Base-by-base conservation (phyloP, 306 rosid species). In the Ochetophila trinervis region DNA sequence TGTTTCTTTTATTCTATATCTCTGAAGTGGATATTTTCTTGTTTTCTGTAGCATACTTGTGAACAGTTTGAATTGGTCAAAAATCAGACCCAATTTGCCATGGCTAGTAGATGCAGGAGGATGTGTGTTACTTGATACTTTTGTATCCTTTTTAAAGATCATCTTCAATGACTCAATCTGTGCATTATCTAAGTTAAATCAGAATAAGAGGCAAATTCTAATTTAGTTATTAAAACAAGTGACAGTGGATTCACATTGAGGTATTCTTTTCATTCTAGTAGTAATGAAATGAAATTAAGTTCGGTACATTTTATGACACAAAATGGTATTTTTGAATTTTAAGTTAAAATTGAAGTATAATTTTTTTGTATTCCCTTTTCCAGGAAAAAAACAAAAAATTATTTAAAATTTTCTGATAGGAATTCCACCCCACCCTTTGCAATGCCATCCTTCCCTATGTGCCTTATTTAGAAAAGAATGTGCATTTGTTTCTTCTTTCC, bases 91-190 rank as follows among this genome's bases (percentile, higher is more conserved):
- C 18, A 91, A 91, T 81, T 78, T 91, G n/a, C 89, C 96, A 1
- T 91, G 97, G 97, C 84, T 91, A 16, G 97, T 84, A 62, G 97
- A 91, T 65, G 94, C 97, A 14, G 81, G 74, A 77, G 96, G 94
- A 73, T 91, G 97, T 40, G 83, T 91, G 72, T 65, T 91, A 57
- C 96, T 91, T 34, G 97, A 91, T 72, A 49, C 53, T 72, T 79
- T 86, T 6, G 96, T 91, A 91, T 88, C 97, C 96, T 83, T 81
- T 3, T 63, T 63, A 8, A 51, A 21, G 44, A 23, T 16, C 24
- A n/a, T n/a, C n/a, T n/a, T n/a, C 32, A 17, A 10, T 49, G 32
- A 16, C 23, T 6, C 34, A 50, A 16, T 16, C 7, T 10, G 20
- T 57, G 8, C 36, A 22, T 8, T 57, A 4, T 2, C 22, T 22